These are phyloP conservation scores for Neophaeococcomyces mojaviensis DNA, from an alignment of 2,329 filamentous ascomycete species.

Conservation along the genomic window DNA sequence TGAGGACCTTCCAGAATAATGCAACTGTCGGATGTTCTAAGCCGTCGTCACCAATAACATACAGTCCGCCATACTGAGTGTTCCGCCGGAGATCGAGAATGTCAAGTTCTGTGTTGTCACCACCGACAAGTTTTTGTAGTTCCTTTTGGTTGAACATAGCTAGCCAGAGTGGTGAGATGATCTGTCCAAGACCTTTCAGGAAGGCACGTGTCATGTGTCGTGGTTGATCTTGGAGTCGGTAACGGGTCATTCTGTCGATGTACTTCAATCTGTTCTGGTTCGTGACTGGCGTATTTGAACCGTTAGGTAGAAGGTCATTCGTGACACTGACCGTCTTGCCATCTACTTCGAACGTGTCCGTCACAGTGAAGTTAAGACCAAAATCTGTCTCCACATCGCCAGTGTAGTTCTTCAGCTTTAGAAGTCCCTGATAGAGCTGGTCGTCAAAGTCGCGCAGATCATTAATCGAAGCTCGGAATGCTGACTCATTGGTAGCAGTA, in stretches of 20 bases:
- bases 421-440: slow-evolving; percentile 77
- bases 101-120: slow-evolving; percentile 78
- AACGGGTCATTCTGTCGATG: slow-evolving; percentile 81
- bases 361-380: slow-evolving; percentile 80
- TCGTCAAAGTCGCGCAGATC: slow-evolving; percentile 89
- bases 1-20: slow-evolving; percentile 89
- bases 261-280: slow-evolving; percentile 93
- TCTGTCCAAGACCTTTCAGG: slow-evolving; percentile 72
- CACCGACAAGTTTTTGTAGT: slow-evolving; percentile 85
- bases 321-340: slow-evolving; percentile 53
- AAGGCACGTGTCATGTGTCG: slow-evolving; percentile 79
- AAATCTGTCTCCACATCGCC: slow-evolving; percentile 66
- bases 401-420: slow-evolving; percentile 32
- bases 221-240: slow-evolving; percentile 76
- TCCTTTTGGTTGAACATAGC: slow-evolving; percentile 98
- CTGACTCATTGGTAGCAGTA: slow-evolving; percentile 57
- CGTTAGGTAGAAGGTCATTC: slow-evolving; percentile 67
- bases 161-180: slow-evolving; percentile 88
- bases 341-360: slow-evolving; percentile 49
- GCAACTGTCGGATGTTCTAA: slow-evolving; percentile 77
- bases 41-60: slow-evolving; percentile 80
- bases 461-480: slow-evolving; percentile 87
- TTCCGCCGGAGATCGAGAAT: slow-evolving; percentile 76
- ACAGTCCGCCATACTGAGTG: slow-evolving; percentile 81
- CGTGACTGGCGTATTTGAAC: slow-evolving; percentile 70